A percentile compares a stretch with the other conserved stretches of the same genome.
phyloP scores from a whole-genome alignment of 2,329 filamentous ascomycete species.

The Dactylella cylindrospora region DNA sequence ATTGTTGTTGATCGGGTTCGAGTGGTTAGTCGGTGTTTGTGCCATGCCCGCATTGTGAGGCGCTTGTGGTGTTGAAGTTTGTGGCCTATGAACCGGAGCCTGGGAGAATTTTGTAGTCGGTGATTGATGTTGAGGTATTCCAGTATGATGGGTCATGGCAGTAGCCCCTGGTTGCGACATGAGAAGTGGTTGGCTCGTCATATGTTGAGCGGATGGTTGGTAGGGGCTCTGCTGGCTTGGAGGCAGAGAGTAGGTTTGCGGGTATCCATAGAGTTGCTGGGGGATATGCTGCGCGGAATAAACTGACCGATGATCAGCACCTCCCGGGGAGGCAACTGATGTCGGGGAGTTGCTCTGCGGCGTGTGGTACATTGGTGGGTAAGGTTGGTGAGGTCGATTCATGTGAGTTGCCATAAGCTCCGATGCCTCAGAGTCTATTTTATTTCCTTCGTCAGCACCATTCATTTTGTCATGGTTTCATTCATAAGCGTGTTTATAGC shows the following conservation, averaged over 20 bases:
- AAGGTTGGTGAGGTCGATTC: conserved; percentile 61
- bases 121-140: conserved; percentile 48
- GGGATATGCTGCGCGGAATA: conserved; percentile 80
- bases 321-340: conserved; percentile 84
- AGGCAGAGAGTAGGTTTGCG: conserved; percentile 60
- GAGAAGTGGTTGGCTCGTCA: conserved; percentile 60
- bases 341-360: conserved; percentile 93
- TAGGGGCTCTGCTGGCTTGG: conserved; percentile 62
- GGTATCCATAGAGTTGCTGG: conserved; percentile 77
- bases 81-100: conserved; percentile 46
- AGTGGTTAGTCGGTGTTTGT: conserved; percentile 53
- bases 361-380: conserved; percentile 92
- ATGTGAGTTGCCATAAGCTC: conserved; percentile 64
- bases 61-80: conserved; percentile 45
- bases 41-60: conserved; percentile 45
- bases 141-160: conserved; percentile 52
- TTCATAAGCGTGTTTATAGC: not conserved
- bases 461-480: conserved; percentile 20
- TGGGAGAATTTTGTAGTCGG: conserved; percentile 48
- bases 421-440: conserved; percentile 30
- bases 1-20: conserved; percentile 54
- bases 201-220: conserved; percentile 59
- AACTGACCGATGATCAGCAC: conserved; percentile 82
- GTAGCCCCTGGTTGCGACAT: conserved; percentile 58
- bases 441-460: not conserved